These are phyloP conservation scores for Metarhizium brunneum DNA, from an alignment of 2,329 filamentous ascomycete genomes.

Conservation along the genomic window DNA sequence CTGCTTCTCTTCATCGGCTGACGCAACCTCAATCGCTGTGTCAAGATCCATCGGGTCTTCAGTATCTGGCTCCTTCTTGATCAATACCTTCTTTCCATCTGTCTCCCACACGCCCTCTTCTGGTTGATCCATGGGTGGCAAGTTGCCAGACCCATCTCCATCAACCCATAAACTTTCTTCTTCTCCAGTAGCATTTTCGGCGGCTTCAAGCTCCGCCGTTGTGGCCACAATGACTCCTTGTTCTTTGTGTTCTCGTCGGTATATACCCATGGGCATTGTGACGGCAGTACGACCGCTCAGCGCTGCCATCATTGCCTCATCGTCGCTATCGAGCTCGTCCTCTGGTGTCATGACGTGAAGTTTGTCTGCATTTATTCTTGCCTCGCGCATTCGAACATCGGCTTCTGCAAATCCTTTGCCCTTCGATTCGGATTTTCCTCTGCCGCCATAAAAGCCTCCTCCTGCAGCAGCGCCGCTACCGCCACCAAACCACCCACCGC, in stretches of 20 bases:
- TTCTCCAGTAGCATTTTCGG: slow-evolving; percentile 35
- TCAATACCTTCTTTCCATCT: slow-evolving; percentile 23
- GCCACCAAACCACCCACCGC: slow-evolving; percentile 21
- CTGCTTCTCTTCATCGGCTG: slow-evolving; percentile 11
- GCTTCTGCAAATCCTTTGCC: slow-evolving; percentile 30
- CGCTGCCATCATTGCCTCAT: slow-evolving; percentile 30
- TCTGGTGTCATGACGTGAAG: slow-evolving; percentile 35
- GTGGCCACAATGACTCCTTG: slow-evolving; percentile 44
- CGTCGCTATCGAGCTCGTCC: slow-evolving; percentile 36
- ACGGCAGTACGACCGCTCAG: slow-evolving; percentile 20
- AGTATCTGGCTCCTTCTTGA: slow-evolving; percentile 36
- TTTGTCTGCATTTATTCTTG: slow-evolving; percentile 47
- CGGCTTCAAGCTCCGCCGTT: slow-evolving; percentile 47
- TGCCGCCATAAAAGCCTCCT: slow-evolving; percentile 17
- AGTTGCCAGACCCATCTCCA: slow-evolving; percentile 18
- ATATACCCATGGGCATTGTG: slow-evolving; percentile 46
- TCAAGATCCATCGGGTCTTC: slow-evolving; percentile 35
- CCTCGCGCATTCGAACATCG: slow-evolving; percentile 25
- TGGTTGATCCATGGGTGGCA: slow-evolving; percentile 17
- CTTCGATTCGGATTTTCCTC: slow-evolving; percentile 23
- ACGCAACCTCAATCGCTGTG: slow-evolving; percentile 14
- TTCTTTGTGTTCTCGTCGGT: slow-evolving; percentile 44
- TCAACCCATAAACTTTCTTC: slow-evolving; percentile 39
- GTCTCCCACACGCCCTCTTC: slow-evolving; percentile 37
- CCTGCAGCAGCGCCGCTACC: slow-evolving; percentile 18